Conservation (phyloP, 2,329 filamentous ascomycete genomes). For the Phialophora chinensis region DNA sequence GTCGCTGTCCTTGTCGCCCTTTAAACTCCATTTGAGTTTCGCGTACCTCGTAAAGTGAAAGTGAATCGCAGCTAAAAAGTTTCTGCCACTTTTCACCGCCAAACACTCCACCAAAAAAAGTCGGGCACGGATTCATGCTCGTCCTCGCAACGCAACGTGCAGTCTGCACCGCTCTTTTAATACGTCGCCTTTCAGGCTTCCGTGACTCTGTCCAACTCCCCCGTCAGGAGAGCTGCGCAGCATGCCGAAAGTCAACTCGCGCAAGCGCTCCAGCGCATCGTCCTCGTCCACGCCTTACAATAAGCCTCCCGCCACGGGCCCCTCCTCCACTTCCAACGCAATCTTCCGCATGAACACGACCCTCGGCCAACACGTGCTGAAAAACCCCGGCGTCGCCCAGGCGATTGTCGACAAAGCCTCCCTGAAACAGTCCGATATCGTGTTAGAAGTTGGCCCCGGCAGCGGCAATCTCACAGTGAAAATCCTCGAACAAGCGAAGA, state of each 20-base stretch:
- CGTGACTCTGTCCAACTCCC: neutral
- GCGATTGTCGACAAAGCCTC: slow-evolving; percentile 85
- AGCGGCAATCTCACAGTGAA: slow-evolving; percentile 88
- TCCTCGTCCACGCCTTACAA: slow-evolving; percentile 43
- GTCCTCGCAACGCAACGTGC: neutral
- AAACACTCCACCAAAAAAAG: slow-evolving; percentile 30
- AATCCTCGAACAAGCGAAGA: slow-evolving; percentile 86
- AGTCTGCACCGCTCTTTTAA: neutral
- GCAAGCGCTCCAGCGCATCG: slow-evolving; percentile 58
- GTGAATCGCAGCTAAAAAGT: neutral
- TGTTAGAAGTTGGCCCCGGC: slow-evolving; percentile 90
- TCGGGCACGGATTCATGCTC: neutral
- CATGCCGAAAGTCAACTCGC: slow-evolving; percentile 62
- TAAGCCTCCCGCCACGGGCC: slow-evolving; percentile 53
- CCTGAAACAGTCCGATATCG: slow-evolving; percentile 85
- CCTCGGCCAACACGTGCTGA: slow-evolving; percentile 88
- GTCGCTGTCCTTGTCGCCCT: neutral
- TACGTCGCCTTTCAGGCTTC: neutral
- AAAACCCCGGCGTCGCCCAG: slow-evolving; percentile 84
- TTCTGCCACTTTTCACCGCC: slow-evolving; percentile 29
- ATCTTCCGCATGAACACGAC: slow-evolving; percentile 98
- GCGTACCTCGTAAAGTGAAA: neutral
- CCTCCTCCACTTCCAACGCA: slow-evolving; percentile 67
- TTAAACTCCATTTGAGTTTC: neutral
- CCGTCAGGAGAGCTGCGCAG: slow-evolving; percentile 1